These are phyloP conservation scores for Alternaria sp. DNA, from an alignment of 2,329 filamentous ascomycete species.

Conservation along the genomic window DNA sequence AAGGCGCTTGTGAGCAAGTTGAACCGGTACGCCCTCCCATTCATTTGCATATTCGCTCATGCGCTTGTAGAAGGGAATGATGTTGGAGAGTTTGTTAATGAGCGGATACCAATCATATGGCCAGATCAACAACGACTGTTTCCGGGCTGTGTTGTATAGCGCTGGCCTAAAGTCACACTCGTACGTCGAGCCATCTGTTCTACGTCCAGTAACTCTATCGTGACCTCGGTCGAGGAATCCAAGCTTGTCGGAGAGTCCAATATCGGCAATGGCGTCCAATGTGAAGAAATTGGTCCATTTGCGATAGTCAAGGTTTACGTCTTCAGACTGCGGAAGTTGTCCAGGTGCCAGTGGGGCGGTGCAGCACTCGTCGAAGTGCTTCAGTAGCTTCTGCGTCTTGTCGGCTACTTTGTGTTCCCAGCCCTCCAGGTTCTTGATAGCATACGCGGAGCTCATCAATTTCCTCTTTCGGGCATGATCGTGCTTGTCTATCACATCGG, in stretches of 20 bases:
- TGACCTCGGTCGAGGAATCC: slow-evolving; percentile 61
- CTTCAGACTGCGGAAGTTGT: slow-evolving; percentile 40
- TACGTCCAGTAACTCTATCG: slow-evolving; percentile 55
- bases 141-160: slow-evolving; percentile 60
- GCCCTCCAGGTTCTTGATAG: slow-evolving; percentile 5
- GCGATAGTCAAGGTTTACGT: slow-evolving; percentile 61
- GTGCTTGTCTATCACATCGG: slow-evolving; percentile 61
- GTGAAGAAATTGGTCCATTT: slow-evolving; percentile 65
- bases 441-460: slow-evolving; percentile 32
- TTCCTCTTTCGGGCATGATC: slow-evolving; percentile 63
- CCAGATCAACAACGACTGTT: slow-evolving; percentile 62
- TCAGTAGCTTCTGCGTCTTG: slow-evolving; percentile 57
- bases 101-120: slow-evolving; percentile 61
- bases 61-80: slow-evolving; percentile 56
- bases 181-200: slow-evolving; percentile 58
- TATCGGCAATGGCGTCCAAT: slow-evolving; percentile 65
- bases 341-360: slow-evolving; percentile 46
- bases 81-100: slow-evolving; percentile 57
- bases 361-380: slow-evolving; percentile 55
- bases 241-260: slow-evolving; percentile 61
- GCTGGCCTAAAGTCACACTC: slow-evolving; percentile 57
- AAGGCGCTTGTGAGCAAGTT: slow-evolving; percentile 56
- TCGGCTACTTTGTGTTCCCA: slow-evolving; percentile 65
- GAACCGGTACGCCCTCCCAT: slow-evolving; percentile 59
- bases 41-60: slow-evolving; percentile 53